Evolutionary conservation across 495 filamentous ascomycete genomes (phyloP).

Genomic region (Lindgomyces ingoldianus): DNA sequence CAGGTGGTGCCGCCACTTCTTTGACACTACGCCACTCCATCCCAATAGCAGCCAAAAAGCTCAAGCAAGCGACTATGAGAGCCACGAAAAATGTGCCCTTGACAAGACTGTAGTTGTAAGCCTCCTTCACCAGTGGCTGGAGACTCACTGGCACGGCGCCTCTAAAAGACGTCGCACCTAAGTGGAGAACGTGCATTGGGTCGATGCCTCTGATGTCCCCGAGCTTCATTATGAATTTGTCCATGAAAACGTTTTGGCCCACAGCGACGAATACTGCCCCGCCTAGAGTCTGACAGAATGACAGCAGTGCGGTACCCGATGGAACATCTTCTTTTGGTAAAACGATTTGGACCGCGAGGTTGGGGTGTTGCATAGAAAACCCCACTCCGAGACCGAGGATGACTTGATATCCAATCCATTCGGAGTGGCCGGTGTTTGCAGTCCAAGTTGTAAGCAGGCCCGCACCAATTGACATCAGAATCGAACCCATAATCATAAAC

Average conservation of each 20-base stretch:
- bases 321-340: conserved; percentile 31
- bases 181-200: not conserved
- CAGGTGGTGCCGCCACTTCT: too few relatives aligned
- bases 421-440: not conserved
- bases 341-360: conserved; percentile 33
- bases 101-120: conserved; percentile 23
- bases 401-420: conserved; percentile 39
- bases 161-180: conserved; percentile 27
- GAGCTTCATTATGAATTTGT: conserved; percentile 46
- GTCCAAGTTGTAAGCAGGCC: conserved; percentile 36
- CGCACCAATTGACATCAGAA: conserved; percentile 26
- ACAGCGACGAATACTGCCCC: conserved; percentile 44
- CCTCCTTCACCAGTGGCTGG: conserved; percentile 7
- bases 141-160: not conserved
- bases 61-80: conserved; percentile 25
- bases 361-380: conserved; percentile 35
- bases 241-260: conserved; percentile 42
- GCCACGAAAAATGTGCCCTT: conserved; percentile 25
- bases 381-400: conserved; percentile 36
- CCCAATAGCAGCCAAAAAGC: conserved; percentile 14
- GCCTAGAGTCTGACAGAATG: conserved; percentile 42
- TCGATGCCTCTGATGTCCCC: conserved; percentile 47
- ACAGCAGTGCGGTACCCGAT: conserved; percentile 37
- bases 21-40: conserved; percentile 35
- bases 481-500: conserved; percentile 46